Base-by-base conservation (phyloP, 2,329 filamentous ascomycete species). In the Alternaria arborescens region DNA sequence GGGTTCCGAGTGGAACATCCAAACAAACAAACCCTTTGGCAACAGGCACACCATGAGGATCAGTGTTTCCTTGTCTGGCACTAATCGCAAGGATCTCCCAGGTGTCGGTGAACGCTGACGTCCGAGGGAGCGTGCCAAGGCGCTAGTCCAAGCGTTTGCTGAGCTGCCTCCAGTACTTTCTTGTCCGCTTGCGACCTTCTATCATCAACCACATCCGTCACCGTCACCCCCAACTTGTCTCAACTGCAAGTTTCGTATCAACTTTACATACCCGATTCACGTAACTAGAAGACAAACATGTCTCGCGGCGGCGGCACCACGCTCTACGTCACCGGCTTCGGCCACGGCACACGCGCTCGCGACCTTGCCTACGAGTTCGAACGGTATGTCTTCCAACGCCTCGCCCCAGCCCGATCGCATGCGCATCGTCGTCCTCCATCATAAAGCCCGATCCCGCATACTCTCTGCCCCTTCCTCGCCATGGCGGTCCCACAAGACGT, bases 341-440 rank as follows among this genome's bases (percentile, higher is more conserved):
- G 94, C 88, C 93, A 97, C 83, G 93, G 94, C 82, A 97, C 94
- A 82, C 93, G 95, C 86, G 93, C 95, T 82, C 93, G 95, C 89
- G 94, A 99, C 87, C 92, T 98, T 82, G 93, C 94, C 86, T 97
- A 97, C 91, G 94, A 98, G 87, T 98, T 98, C 91, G 94, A 98
- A 94, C 93, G 94, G 93, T 97, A 97, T 89, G 94, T 97, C 87
- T 82, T 46, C 24, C 44, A 83, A 64, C 77, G 76, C 73, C 73
- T 77, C 76, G 73, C 73, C 63, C 61, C 61, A 55, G 36, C 74
- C 34, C 71, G 64, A 75, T 70, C 75, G 73, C 69, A 71, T 61
- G 65, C 64, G 65, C 68, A 47, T 74, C 72, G 61, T 72, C 69
- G 64, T 67, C 74, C 67, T 67, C 68, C 65, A 60, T 66, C 68